Conservation (phyloP, 441 rosid genomes). For the Macaranga tanarius region DNA sequence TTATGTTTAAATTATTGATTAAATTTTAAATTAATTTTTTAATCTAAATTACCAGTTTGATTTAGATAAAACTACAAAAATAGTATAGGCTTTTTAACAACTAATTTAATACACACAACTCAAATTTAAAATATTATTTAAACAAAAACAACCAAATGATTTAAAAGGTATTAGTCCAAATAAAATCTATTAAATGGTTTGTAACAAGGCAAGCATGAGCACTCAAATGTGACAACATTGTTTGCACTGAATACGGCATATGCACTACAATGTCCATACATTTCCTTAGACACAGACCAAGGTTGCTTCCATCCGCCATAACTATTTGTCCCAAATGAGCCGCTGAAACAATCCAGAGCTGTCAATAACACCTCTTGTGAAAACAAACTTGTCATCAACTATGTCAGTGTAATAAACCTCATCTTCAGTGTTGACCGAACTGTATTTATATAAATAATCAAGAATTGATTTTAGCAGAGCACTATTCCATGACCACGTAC, state of each 20-base stretch:
- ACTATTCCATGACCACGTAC: conserved; percentile 26
- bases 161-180: too few species aligned
- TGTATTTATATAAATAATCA: background rate
- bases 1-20: too few species aligned
- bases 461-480: background rate
- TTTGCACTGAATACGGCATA: conserved; percentile 2
- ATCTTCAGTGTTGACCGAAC: conserved; percentile 21
- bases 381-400: background rate
- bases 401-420: conserved; percentile 11
- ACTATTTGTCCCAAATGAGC: conserved; percentile 17
- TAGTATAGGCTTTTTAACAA: too few species aligned
- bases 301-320: conserved; percentile 14
- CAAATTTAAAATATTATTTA: too few species aligned
- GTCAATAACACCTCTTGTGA: conserved; percentile 21
- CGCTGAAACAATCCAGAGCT: background rate
- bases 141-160: too few species aligned
- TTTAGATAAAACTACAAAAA: too few species aligned
- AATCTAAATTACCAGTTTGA: too few species aligned
- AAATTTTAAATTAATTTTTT: too few species aligned
- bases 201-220: conserved; percentile 29
- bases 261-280: conserved; percentile 27
- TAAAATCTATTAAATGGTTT: too few species aligned
- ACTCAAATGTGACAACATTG: conserved; percentile 9
- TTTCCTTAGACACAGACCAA: conserved; percentile 16
- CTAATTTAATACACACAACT: too few species aligned